Evolutionary conservation across 1,139 yeast species (phyloP), one percentile per base, ranked within the genome.

Genomic region (Geotrichum cucujoidarum): DNA sequence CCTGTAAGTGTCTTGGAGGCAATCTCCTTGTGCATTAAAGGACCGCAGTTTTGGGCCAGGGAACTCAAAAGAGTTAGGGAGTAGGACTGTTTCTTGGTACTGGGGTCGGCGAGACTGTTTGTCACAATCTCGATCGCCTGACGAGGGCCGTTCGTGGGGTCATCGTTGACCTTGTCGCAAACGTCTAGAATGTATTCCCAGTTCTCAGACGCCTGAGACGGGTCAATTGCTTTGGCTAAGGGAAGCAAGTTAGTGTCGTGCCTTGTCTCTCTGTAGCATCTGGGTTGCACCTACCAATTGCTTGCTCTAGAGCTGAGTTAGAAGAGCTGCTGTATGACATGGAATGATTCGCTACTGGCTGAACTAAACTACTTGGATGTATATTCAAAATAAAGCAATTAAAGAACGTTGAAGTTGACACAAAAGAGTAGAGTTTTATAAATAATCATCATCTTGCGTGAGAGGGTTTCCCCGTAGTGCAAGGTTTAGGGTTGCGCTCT

Each of bases 11-110:
- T 61, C 56, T 77, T 78, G 20, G 89, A 73, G 31, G 95, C 90
- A 38, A 90, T 80, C 58, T 83, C 87, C 54, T 86, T 89, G 58
- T 81, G 82, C 77, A 86, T 78, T 57, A 89, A 74, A 2, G 95
- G 81, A 1, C 97, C 97, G 68, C 97, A 90, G 63, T 92, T 92
- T 65, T 89, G 96, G 0, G 95, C 95, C 32, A 88, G 66, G 0
- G 96, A 83, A 14, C 80, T 76, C 17, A 87, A 68, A 47, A 90
- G 68, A 0, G 40, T 30, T 46, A 92, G 67, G 0, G 94, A 67
- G 57, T 95, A 75, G 47, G 90, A 70, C 25, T 87, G 79, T 1
- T 85, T 84, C 64, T 90, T 92, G 24, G 95, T 97, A 64, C 87
- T 92, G 40, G 76, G 72, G 25, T 75, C 72, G 30, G 71, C 70